A percentile compares a stretch with the other conserved stretches of the same genome.
These are phyloP conservation scores for Tetrapisispora iriomotensis DNA, from an alignment of 805 yeast species.

Conservation along the genomic window DNA sequence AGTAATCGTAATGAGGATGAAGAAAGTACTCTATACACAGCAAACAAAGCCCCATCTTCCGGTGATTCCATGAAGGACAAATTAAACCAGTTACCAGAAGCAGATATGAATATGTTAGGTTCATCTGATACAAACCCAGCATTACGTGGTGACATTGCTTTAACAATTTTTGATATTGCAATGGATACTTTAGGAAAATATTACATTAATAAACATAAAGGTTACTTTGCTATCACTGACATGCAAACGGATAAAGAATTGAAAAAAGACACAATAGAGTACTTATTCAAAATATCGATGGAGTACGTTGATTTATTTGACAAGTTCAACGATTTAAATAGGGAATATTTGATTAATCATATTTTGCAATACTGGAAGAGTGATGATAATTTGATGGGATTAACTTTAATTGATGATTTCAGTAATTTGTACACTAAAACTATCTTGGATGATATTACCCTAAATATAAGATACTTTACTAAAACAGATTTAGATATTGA, in stretches of 20 bases:
- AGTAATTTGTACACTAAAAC: constrained; percentile 32
- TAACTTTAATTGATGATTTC: constrained; percentile 16
- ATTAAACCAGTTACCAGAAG: constrained; percentile 71
- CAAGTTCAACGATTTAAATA: constrained; percentile 57
- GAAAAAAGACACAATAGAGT: constrained; percentile 18
- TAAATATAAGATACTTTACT: constrained; percentile 51
- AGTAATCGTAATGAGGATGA: constrained; percentile 6
- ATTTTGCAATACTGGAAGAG: constrained; percentile 44
- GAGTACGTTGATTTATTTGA: constrained; percentile 53
- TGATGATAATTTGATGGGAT: constrained; percentile 28
- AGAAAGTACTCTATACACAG: constrained; percentile 10
- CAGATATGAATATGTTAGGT: constrained; percentile 77
- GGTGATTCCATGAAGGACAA: constrained; percentile 51
- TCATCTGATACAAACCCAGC: constrained; percentile 79
- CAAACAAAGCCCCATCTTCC: constrained; percentile 38
- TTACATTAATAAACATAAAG: constrained; percentile 25
- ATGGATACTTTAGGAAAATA: constrained; percentile 36
- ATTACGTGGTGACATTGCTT: constrained; percentile 59
- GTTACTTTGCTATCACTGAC: constrained; percentile 24
- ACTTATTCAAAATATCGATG: constrained; percentile 34
- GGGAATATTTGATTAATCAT: constrained; percentile 57
- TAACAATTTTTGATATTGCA: constrained; percentile 61
- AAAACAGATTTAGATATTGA: constrained; percentile 38
- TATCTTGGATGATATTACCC: constrained; percentile 45
- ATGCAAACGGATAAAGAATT: constrained; percentile 29